Conservation (phyloP, 495 filamentous ascomycete genomes). For the Cairneyella variabilis region DNA sequence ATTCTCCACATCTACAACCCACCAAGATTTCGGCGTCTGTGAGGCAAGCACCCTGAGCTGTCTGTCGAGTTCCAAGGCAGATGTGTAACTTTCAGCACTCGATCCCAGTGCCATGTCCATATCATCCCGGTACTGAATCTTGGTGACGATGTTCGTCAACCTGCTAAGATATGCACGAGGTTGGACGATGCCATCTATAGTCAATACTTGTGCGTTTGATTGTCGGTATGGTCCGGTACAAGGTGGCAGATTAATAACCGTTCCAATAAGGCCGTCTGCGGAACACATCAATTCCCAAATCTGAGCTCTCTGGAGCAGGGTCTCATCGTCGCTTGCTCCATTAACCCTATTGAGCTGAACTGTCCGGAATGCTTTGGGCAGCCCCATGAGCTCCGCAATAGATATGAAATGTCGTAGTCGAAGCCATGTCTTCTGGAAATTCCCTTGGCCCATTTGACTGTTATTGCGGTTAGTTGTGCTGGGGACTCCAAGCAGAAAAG, state of each 20-base stretch:
- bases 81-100: background rate
- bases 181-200: constrained; percentile 4
- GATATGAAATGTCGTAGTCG: constrained; percentile 12
- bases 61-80: constrained; percentile 10
- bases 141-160: constrained; percentile 5
- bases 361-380: constrained; percentile 12
- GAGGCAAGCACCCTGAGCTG: constrained; percentile 8
- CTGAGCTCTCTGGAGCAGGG: constrained; percentile 8
- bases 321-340: background rate
- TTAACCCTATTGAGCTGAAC: background rate
- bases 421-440: constrained; percentile 16
- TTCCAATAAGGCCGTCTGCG: constrained; percentile 1
- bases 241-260: constrained; percentile 9
- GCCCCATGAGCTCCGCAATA: constrained; percentile 10
- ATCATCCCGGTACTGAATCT: constrained; percentile 11
- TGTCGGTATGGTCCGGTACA: constrained; percentile 2
- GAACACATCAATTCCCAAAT: constrained; percentile 7
- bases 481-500: background rate
- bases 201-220: background rate
- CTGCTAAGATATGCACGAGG: constrained; percentile 4
- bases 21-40: constrained; percentile 11
- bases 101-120: background rate
- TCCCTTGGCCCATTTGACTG: constrained; percentile 15
- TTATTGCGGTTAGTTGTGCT: background rate
- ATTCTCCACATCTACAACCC: background rate